A percentile compares a stretch with the other conserved stretches of the same genome.
Conservation (phyloP, 108 stramenopile species). For the Nitzschia palea region DNA sequence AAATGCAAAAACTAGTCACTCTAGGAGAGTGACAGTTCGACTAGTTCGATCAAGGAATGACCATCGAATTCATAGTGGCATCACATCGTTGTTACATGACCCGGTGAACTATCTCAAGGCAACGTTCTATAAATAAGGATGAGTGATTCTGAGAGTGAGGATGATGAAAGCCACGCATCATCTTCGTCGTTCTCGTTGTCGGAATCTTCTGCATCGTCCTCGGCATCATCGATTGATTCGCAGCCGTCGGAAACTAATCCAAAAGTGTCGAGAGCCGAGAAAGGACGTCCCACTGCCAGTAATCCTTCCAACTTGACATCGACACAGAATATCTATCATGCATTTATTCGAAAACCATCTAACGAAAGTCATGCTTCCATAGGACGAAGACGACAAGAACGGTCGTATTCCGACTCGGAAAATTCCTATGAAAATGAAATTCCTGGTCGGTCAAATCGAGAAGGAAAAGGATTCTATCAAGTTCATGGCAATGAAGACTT, state of each 20-base stretch:
- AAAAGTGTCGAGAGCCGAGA: too few species aligned
- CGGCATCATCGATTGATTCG: slow-evolving; percentile 1
- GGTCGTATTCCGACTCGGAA: slow-evolving; percentile 21
- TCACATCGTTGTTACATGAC: too few species aligned
- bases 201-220: slow-evolving; percentile 3
- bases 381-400: slow-evolving; percentile 8
- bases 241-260: neutral
- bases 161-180: neutral
- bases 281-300: too few species aligned
- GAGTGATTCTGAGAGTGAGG: neutral
- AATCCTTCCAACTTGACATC: neutral
- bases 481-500: slow-evolving; percentile 4
- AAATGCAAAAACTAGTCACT: too few species aligned
- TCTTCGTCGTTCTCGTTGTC: slow-evolving; percentile 5
- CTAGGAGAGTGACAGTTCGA: too few species aligned
- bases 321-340: neutral
- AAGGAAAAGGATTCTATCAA: slow-evolving; percentile 2
- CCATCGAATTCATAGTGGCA: too few species aligned
- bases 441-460: neutral
- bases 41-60: too few species aligned
- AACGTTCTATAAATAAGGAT: too few species aligned
- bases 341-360: neutral
- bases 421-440: slow-evolving; percentile 6
- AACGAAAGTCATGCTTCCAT: neutral
- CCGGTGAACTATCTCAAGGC: too few species aligned